Evolutionary conservation across 805 yeast species (phyloP).

Genomic region (Hanseniaspora lachancei): DNA sequence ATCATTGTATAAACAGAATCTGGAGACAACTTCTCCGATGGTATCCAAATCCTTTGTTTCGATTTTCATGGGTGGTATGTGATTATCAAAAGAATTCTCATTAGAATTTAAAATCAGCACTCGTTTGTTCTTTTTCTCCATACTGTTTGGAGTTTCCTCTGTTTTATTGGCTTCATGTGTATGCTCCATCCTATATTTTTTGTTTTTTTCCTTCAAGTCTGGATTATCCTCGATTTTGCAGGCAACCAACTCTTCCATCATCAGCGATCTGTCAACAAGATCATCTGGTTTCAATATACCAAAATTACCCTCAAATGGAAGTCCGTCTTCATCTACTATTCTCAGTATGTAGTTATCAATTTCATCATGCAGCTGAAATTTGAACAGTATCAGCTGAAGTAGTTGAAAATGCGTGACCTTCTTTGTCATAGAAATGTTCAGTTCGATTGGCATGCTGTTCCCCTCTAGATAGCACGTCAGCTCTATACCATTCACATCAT

Average conservation of each 20-base stretch:
- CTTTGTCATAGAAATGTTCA: background rate
- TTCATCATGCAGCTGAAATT: background rate
- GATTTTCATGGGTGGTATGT: constrained; percentile 26
- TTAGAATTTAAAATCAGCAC: constrained; percentile 15
- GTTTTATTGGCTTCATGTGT: constrained; percentile 12
- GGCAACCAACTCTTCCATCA: constrained; percentile 59
- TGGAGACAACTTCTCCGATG: constrained; percentile 27
- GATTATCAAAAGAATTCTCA: constrained; percentile 25
- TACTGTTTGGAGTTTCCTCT: constrained; percentile 27
- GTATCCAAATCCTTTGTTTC: constrained; percentile 21
- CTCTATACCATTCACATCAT: background rate
- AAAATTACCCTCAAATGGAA: constrained; percentile 77
- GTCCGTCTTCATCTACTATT: constrained; percentile 86
- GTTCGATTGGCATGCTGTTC: background rate
- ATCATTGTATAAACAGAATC: constrained; percentile 27
- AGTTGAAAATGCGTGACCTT: background rate
- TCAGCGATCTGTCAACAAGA: constrained; percentile 55
- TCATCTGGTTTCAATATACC: constrained; percentile 70
- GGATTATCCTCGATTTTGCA: constrained; percentile 40
- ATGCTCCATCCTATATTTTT: constrained; percentile 35
- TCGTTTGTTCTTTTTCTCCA: constrained; percentile 20
- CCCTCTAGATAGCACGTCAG: constrained; percentile 5
- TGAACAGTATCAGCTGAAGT: background rate
- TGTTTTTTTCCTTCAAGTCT: constrained; percentile 37
- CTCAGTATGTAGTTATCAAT: constrained; percentile 33